Conservation (phyloP, 2,329 filamentous ascomycete species). For the Aspergillus arachidicola region DNA sequence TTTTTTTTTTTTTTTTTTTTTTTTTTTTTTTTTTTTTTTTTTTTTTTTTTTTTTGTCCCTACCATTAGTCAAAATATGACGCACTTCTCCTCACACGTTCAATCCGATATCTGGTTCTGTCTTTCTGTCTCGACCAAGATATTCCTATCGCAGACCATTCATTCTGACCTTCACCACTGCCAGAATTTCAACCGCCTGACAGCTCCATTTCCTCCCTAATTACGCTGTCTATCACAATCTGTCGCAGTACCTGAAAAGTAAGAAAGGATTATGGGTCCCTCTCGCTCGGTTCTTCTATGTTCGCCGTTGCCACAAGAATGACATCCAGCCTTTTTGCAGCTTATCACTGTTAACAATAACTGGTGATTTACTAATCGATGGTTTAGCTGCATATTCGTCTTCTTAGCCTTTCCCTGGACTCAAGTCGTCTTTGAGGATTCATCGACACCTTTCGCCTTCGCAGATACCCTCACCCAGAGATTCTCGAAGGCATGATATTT, state of each 20-base stretch:
- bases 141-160: neutral
- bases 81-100: conserved; percentile 32
- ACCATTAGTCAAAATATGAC: conserved; percentile 34
- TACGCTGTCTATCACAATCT: neutral
- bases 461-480: neutral
- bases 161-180: conserved; percentile 1
- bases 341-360: neutral
- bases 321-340: neutral
- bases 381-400: neutral
- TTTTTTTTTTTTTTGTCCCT: neutral
- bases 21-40: no score
- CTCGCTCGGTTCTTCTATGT: neutral
- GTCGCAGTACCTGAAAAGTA: neutral
- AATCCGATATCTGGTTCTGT: conserved; percentile 30
- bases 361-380: neutral
- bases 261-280: neutral
- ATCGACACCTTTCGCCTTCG: neutral
- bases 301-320: conserved; percentile 2
- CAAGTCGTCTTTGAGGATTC: neutral
- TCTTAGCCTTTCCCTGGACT: neutral
- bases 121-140: conserved; percentile 23
- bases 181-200: neutral
- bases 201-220: conserved; percentile 11
- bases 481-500: neutral
- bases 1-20: no score